Conservation (phyloP, 805 yeast species). For the Yamadazyma olivae region DNA sequence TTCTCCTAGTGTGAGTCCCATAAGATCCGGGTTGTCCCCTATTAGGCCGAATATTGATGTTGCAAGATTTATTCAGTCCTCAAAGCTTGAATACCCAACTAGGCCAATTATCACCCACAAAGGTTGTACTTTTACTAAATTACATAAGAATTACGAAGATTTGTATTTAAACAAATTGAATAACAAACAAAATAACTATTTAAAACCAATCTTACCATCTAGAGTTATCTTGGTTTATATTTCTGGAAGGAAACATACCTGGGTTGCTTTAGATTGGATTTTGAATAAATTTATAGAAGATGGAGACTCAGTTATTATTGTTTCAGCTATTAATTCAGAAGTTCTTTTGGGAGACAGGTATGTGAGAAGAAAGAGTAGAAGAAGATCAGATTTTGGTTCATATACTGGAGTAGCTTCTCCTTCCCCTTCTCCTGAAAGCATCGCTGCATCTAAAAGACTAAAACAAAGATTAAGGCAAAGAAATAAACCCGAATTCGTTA, state of each 20-base stretch:
- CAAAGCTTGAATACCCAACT: slow-evolving; percentile 32
- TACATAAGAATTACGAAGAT: slow-evolving; percentile 46
- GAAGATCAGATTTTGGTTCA: slow-evolving; percentile 7
- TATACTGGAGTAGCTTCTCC: no score
- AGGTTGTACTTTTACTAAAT: slow-evolving; percentile 43
- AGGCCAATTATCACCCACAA: slow-evolving; percentile 38
- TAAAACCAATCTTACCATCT: slow-evolving; percentile 43
- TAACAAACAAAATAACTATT: slow-evolving; percentile 11
- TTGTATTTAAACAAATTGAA: slow-evolving; percentile 39
- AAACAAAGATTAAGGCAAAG: slow-evolving; percentile 33
- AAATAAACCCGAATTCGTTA: slow-evolving; percentile 46
- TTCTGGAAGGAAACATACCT: slow-evolving; percentile 71
- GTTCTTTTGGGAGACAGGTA: background rate
- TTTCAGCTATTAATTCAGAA: slow-evolving; percentile 44
- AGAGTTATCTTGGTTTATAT: slow-evolving; percentile 62
- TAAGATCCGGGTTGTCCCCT: slow-evolving; percentile 14
- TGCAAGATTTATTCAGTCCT: slow-evolving; percentile 4
- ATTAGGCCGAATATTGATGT: slow-evolving; percentile 14
- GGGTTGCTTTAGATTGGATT: slow-evolving; percentile 80
- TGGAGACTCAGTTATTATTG: slow-evolving; percentile 66
- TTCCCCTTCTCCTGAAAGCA: slow-evolving; percentile 14
- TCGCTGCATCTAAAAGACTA: slow-evolving; percentile 19
- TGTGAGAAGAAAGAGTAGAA: slow-evolving; percentile 10
- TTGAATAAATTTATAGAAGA: slow-evolving; percentile 51
- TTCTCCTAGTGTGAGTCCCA: slow-evolving; percentile 19